A percentile compares a stretch with the other conserved stretches of the same genome.
phyloP scores from a whole-genome alignment of 2,329 filamentous ascomycete species.

The Xylariales sp. region DNA sequence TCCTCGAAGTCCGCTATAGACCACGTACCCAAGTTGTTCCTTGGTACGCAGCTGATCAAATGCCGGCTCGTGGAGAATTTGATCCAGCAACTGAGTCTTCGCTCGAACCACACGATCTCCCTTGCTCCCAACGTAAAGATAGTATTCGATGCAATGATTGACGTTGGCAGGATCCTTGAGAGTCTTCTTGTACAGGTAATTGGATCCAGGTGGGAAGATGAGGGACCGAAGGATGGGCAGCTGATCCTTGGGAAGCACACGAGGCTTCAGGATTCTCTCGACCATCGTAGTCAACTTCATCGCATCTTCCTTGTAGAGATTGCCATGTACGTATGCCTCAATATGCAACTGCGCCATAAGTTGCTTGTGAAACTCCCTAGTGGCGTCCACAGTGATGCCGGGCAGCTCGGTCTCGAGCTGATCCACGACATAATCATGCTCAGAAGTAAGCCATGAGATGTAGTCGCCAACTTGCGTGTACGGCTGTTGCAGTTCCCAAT shows the following conservation, averaged over 20 bases:
- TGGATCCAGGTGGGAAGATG: constrained; percentile 71
- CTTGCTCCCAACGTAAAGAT: constrained; percentile 65
- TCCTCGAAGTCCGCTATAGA: constrained; percentile 73
- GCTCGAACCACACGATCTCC: constrained; percentile 67
- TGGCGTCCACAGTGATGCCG: constrained; percentile 66
- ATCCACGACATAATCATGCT: constrained; percentile 73
- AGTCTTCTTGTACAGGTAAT: constrained; percentile 76
- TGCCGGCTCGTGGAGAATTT: constrained; percentile 87
- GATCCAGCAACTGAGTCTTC: constrained; percentile 75
- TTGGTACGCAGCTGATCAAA: constrained; percentile 96
- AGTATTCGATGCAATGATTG: constrained; percentile 80
- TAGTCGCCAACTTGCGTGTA: constrained; percentile 85
- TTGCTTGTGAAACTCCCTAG: constrained; percentile 74
- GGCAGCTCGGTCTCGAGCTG: constrained; percentile 75
- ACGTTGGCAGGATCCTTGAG: constrained; percentile 85
- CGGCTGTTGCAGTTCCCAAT: constrained; percentile 82
- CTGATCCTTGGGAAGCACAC: constrained; percentile 68
- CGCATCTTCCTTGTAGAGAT: constrained; percentile 90
- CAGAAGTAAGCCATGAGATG: constrained; percentile 72
- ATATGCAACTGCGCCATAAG: constrained; percentile 80
- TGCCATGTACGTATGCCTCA: constrained; percentile 85
- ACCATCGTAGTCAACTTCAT: constrained; percentile 79
- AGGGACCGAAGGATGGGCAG: constrained; percentile 76
- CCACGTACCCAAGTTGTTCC: constrained; percentile 95
- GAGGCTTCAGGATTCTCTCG: constrained; percentile 71